phyloP scores from a whole-genome alignment of 306 rosid genomes.

The Cucurbita argyrosperma region DNA sequence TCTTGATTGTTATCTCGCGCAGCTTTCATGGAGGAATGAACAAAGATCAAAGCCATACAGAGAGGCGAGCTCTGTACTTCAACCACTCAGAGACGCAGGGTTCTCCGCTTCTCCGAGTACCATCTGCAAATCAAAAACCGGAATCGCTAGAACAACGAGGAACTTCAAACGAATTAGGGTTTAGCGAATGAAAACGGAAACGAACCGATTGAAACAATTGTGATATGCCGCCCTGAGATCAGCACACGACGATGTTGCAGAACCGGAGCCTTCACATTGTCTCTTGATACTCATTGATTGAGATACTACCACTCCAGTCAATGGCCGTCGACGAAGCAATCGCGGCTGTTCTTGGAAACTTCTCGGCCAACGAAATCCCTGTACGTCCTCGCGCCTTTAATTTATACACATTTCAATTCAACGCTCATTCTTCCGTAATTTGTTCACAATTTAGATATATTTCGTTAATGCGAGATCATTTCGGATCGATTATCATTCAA shows the following conservation, averaged over 20 bases:
- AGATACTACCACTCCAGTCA: neutral
- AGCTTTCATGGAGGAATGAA: slow-evolving; percentile 3
- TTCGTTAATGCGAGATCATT: neutral
- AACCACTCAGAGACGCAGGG: slow-evolving; percentile 69
- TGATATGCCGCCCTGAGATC: slow-evolving; percentile 63
- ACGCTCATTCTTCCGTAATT: neutral
- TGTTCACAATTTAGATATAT: neutral
- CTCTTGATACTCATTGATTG: slow-evolving; percentile 16
- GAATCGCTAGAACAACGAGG: neutral
- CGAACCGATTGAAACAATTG: slow-evolving; percentile 75
- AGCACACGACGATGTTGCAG: slow-evolving; percentile 62
- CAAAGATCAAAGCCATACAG: slow-evolving; percentile 25
- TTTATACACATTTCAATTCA: neutral
- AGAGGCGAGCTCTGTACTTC: slow-evolving; percentile 71
- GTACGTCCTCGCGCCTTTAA: neutral
- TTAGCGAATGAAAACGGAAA: neutral
- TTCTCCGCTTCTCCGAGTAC: slow-evolving; percentile 26
- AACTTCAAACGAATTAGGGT: slow-evolving; percentile 11
- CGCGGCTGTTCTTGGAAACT: neutral
- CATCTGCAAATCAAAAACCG: slow-evolving; percentile 24
- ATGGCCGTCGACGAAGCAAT: neutral
- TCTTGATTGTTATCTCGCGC: slow-evolving; percentile 11
- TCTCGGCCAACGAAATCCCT: neutral
- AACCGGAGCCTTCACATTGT: slow-evolving; percentile 21
- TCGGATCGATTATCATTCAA: no score